Percentiles rank a stretch among this genome's conserved stretches.
Evolutionary conservation across 768 basidiomycete genomes (phyloP).

Genomic region (Amanita phalloides): DNA sequence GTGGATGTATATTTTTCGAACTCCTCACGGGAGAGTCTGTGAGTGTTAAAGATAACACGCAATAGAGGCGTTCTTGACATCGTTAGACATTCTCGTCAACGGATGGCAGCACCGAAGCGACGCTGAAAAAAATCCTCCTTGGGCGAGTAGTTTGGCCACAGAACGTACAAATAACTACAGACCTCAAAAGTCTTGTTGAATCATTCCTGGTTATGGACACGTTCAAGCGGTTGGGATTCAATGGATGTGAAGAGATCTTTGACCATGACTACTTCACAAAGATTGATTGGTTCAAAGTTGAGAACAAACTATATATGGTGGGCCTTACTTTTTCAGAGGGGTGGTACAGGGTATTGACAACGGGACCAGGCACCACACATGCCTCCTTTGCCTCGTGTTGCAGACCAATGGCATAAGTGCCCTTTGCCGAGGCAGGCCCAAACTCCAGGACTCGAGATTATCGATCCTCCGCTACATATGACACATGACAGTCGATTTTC

Average conservation of each 20-base stretch:
- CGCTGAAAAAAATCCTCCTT: constrained; percentile 16
- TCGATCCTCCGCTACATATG: constrained; percentile 21
- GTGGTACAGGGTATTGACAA: background rate
- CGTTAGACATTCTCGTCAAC: background rate
- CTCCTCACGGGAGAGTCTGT: constrained; percentile 32
- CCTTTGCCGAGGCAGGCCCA: constrained; percentile 23
- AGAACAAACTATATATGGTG: constrained; percentile 32
- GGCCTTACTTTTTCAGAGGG: constrained; percentile 11
- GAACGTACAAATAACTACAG: constrained; percentile 21
- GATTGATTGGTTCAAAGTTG: constrained; percentile 38
- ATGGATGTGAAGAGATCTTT: constrained; percentile 17
- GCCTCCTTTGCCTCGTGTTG: constrained; percentile 14
- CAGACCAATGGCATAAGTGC: constrained; percentile 25
- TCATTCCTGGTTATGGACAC: constrained; percentile 28
- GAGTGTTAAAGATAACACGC: constrained; percentile 1
- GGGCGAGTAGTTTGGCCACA: constrained; percentile 29
- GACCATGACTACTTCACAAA: constrained; percentile 33
- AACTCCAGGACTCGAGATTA: constrained; percentile 29
- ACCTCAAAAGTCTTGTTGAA: constrained; percentile 30
- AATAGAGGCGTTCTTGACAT: background rate
- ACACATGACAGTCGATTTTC: constrained; percentile 27
- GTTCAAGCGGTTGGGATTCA: constrained; percentile 22
- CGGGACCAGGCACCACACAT: constrained; percentile 30
- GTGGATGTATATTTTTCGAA: constrained; percentile 40
- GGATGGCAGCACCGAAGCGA: background rate